Base-by-base conservation (phyloP, 2,329 filamentous ascomycete species). In the Polychaeton citri region DNA sequence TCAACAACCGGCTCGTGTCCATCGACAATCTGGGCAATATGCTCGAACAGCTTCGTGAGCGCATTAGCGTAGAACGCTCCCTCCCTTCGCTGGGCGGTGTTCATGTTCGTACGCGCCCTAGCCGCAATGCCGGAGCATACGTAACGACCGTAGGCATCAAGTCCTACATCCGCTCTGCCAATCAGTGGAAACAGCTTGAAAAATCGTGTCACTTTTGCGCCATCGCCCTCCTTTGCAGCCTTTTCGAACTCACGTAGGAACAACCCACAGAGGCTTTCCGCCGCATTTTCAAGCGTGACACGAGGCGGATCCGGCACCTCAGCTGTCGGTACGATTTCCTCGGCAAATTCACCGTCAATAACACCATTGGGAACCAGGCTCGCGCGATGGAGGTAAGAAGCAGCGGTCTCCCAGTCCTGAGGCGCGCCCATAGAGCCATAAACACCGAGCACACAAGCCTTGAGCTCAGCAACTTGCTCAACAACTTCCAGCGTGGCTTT, bases 121-220 rank as follows among this genome's bases (percentile, higher is more conserved):
- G 79, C 75, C 5, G 88, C 86, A 24, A 98, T 88, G 12, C 90
- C 90, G 57, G 92, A 84, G 53, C 90, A 98, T 19, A 98, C 88
- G 57, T 96, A 98, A 47, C 80, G 75, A 2, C 90, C 90, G 57
- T 98, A 98, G 3, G 94, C 84, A 59, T 98, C 88, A 38, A 98
- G 60, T 1, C 90, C 90, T 6, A 88, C 82, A 37, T 93, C 83
- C 2, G 84, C 79, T 42, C 87, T 74, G 10, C 82, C 87, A 53
- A 98, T 95, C 21, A 98, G 65, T 12, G 90, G 90, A 51, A 98
- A 98, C 24, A 98, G 67, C 64, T 98, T 98, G 66, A 98, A 98
- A 66, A 98, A 98, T 30, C 90, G 71, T 1, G 90, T 95, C 36
- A 98, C 84, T 55, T 82, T 85, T 17, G 82, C 73, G 3, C 84